These are phyloP conservation scores for Cardamine chenopodiifolia DNA, from an alignment of 345 rosid genomes.

Conservation along the genomic window DNA sequence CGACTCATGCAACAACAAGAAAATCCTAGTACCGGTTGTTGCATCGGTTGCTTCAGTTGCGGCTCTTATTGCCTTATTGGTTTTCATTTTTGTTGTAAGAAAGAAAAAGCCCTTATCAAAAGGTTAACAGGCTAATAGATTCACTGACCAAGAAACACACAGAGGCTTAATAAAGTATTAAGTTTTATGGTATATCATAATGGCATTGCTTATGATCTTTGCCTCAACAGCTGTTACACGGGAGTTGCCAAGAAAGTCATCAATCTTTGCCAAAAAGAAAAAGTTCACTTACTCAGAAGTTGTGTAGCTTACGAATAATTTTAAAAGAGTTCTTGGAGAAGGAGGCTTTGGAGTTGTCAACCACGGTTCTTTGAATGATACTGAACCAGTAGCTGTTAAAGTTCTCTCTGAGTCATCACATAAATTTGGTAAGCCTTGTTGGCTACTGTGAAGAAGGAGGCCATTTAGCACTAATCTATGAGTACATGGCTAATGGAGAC, in stretches of 20 bases:
- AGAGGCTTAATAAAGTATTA: neutral
- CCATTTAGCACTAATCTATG: constrained; percentile 47
- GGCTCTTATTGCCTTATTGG: constrained; percentile 16
- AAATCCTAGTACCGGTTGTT: constrained; percentile 26
- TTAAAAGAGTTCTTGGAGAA: constrained; percentile 46
- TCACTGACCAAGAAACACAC: neutral
- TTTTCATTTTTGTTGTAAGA: constrained; percentile 18
- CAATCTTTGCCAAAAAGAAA: constrained; percentile 36
- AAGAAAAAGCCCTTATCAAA: constrained; percentile 17
- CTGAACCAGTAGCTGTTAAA: constrained; percentile 49
- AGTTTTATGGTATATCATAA: neutral
- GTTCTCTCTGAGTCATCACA: constrained; percentile 47
- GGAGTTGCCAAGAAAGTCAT: constrained; percentile 23
- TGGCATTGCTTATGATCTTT: neutral
- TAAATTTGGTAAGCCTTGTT: constrained; percentile 44
- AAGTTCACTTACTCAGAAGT: constrained; percentile 43
- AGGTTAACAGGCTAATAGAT: neutral
- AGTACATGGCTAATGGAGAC: constrained; percentile 48
- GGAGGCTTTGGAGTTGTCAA: constrained; percentile 50
- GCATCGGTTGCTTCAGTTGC: constrained; percentile 32
- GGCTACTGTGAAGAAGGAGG: constrained; percentile 49
- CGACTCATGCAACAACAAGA: constrained; percentile 40
- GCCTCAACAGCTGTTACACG: neutral
- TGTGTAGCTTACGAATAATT: constrained; percentile 41
- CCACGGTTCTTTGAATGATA: constrained; percentile 42